Conservation (phyloP, 2,329 filamentous ascomycete genomes). For the Mollisia scopiformis region DNA sequence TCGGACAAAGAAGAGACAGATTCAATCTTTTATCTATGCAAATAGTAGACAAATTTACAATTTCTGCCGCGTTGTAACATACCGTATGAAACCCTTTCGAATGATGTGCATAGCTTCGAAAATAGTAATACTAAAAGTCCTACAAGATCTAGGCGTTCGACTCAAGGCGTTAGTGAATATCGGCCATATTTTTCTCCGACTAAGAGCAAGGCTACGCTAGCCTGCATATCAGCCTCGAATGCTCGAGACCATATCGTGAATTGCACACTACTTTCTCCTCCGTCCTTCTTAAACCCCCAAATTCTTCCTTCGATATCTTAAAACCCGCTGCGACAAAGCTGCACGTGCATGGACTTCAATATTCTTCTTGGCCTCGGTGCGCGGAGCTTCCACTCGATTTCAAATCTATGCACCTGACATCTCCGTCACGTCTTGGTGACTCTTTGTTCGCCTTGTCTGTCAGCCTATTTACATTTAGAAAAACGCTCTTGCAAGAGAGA, state of each 20-base stretch:
- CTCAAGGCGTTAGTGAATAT: no score
- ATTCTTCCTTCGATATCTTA: not conserved
- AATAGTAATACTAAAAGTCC: no score
- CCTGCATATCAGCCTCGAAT: not conserved
- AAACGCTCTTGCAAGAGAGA: not conserved
- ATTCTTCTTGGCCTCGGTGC: constrained; percentile 7
- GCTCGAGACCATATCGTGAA: not conserved
- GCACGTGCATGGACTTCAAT: constrained; percentile 8
- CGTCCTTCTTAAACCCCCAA: not conserved
- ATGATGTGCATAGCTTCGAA: no score
- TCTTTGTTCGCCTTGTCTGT: constrained; percentile 9
- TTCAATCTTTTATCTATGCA: no score
- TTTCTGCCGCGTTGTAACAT: no score
- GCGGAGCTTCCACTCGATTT: constrained; percentile 10
- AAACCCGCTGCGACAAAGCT: not conserved
- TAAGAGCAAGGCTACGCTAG: no score
- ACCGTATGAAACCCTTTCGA: no score
- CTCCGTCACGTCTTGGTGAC: constrained; percentile 25
- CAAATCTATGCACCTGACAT: constrained; percentile 24
- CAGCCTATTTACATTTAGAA: not conserved
- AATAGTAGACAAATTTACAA: no score
- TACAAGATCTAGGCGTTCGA: no score
- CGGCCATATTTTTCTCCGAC: no score
- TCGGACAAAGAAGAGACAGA: not conserved
- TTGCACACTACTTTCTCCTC: not conserved